phyloP scores from a whole-genome alignment of 192 early-diverging fungal species.

The Obelidium mucronatum region DNA sequence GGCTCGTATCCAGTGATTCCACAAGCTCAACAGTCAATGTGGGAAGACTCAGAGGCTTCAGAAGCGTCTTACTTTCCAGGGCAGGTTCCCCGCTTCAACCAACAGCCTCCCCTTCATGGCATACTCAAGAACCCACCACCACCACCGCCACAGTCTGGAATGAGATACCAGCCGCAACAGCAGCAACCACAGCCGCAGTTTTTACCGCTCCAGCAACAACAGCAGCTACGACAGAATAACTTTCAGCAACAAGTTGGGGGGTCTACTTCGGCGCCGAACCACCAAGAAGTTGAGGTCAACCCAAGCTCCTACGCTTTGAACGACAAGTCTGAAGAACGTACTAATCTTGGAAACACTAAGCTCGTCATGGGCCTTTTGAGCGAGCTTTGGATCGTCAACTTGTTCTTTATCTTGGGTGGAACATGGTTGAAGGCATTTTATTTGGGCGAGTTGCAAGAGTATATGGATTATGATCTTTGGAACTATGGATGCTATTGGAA shows the following conservation, averaged over 20 bases:
- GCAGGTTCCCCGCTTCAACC: not conserved
- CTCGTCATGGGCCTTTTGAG: conserved; percentile 58
- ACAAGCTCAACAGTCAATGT: conserved; percentile 1
- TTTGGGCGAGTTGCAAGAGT: conserved; percentile 42
- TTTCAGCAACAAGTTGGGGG: too few species aligned
- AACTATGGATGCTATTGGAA: conserved; percentile 66
- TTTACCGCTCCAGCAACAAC: not conserved
- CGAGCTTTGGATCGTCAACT: conserved; percentile 62
- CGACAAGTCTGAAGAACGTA: conserved; percentile 36
- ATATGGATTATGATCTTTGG: conserved; percentile 59
- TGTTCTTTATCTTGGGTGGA: conserved; percentile 52
- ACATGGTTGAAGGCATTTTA: conserved; percentile 56
- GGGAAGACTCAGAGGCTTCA: conserved; percentile 24
- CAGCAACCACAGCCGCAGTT: not conserved
- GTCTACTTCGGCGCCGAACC: too few species aligned
- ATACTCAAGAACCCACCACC: not conserved
- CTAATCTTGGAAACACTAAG: conserved; percentile 63
- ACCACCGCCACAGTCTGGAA: not conserved
- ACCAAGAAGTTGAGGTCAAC: not conserved
- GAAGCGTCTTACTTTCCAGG: conserved; percentile 17
- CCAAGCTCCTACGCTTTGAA: conserved; percentile 54
- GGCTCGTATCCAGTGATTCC: not conserved
- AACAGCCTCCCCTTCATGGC: not conserved
- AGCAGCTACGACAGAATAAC: not conserved
- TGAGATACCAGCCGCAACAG: not conserved